Evolutionary conservation across 495 filamentous ascomycete species (phyloP).

Genomic region (Neurospora sp.): DNA sequence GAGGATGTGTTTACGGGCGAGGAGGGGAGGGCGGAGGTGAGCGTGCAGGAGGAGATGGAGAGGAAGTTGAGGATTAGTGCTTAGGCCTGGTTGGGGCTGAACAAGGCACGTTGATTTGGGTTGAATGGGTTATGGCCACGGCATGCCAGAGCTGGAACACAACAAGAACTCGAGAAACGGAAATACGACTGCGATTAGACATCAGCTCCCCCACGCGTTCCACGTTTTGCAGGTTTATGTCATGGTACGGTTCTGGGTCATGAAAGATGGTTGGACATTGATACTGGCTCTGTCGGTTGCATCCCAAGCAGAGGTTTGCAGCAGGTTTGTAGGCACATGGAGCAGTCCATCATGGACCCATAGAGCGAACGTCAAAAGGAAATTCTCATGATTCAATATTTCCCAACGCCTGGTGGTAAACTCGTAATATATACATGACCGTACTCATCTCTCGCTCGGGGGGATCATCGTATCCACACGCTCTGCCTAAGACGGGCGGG

Average conservation of each 20-base stretch:
- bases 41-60: conserved; percentile 92
- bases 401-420: not conserved
- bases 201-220: no score
- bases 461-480: not conserved
- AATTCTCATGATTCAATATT: not conserved
- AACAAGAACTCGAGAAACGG: no score
- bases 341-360: not conserved
- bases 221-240: no score
- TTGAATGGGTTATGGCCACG: no score
- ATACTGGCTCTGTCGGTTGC: no score
- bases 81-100: not conserved
- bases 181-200: no score
- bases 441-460: not conserved
- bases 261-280: no score
- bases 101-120: no score
- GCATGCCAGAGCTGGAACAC: no score
- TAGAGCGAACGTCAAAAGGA: not conserved
- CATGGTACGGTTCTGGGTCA: no score
- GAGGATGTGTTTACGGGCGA: conserved; percentile 82
- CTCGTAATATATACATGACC: not conserved
- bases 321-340: no score
- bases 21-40: conserved; percentile 54
- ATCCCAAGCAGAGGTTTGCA: no score
- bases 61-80: conserved; percentile 48
- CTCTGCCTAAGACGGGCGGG: not conserved